These are phyloP conservation scores for Euphorbia celastroides DNA, from an alignment of 441 rosid genomes.

Conservation along the genomic window DNA sequence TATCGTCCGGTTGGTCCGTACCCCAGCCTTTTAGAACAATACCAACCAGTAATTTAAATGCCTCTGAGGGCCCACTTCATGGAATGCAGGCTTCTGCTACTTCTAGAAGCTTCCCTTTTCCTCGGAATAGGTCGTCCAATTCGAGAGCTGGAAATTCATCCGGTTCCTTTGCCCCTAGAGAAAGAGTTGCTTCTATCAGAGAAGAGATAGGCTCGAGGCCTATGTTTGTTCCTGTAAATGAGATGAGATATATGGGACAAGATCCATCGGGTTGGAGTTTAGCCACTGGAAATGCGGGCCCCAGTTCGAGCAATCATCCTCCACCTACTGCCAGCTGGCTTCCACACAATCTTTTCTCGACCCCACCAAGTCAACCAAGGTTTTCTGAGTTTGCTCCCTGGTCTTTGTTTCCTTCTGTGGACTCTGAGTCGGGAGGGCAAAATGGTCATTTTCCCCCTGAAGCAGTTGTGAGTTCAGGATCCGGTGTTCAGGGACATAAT, in stretches of 20 bases:
- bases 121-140: slow-evolving; percentile 44
- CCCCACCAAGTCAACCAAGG: slow-evolving; percentile 41
- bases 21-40: slow-evolving; percentile 42
- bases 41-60: slow-evolving; percentile 28
- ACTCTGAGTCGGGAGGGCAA: slow-evolving; percentile 49
- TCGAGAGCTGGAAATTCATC: slow-evolving; percentile 41
- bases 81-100: slow-evolving; percentile 25
- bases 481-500: slow-evolving; percentile 46
- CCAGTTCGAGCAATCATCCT: slow-evolving; percentile 46
- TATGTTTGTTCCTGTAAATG: slow-evolving; percentile 45
- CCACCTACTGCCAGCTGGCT: slow-evolving; percentile 47
- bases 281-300: slow-evolving; percentile 44
- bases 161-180: slow-evolving; percentile 31
- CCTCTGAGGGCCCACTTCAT: slow-evolving; percentile 32
- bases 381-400: slow-evolving; percentile 56
- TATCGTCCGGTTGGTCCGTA: too few species aligned
- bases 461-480: slow-evolving; percentile 38
- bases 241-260: slow-evolving; percentile 49
- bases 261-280: slow-evolving; percentile 64
- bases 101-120: slow-evolving; percentile 40
- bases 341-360: slow-evolving; percentile 30
- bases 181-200: too few species aligned
- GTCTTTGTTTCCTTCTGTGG: slow-evolving; percentile 62
- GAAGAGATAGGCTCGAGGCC: too few species aligned
- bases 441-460: slow-evolving; percentile 53